Percentiles rank a stretch among this genome's conserved stretches.
Evolutionary conservation across 2,329 filamentous ascomycete species (phyloP).

Genomic region (Xylariaceae sp.): DNA sequence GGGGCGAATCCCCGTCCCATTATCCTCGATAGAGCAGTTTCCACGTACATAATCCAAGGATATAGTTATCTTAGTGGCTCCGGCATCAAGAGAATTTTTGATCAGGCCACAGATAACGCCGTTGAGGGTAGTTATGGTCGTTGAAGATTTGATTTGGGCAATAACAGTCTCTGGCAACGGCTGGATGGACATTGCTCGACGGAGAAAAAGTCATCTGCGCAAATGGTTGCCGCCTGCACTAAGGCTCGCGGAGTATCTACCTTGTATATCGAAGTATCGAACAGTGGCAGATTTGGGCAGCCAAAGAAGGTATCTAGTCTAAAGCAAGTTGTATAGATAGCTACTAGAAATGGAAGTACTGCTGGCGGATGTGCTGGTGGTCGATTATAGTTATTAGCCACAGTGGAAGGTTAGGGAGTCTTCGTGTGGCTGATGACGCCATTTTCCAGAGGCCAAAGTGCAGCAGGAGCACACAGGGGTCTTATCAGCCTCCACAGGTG

Average conservation of each 20-base stretch:
- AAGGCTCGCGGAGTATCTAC: background rate
- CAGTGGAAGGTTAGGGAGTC: too few species aligned
- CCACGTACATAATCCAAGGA: conserved; percentile 77
- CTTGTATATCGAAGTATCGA: too few species aligned
- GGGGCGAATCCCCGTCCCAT: conserved; percentile 78
- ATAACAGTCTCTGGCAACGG: conserved; percentile 73
- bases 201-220: background rate
- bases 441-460: conserved; percentile 16
- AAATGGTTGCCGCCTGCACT: conserved; percentile 3
- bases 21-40: conserved; percentile 80
- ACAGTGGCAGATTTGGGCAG: too few species aligned
- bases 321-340: too few species aligned
- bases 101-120: conserved; percentile 74
- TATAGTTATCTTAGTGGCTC: conserved; percentile 70
- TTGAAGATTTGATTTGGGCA: conserved; percentile 84
- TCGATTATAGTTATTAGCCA: too few species aligned
- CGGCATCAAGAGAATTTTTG: conserved; percentile 85
- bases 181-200: conserved; percentile 63
- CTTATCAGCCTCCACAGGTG: conserved; percentile 13
- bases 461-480: conserved; percentile 5
- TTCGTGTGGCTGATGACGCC: conserved; percentile 32
- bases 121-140: conserved; percentile 76
- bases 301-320: too few species aligned
- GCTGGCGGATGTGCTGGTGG: too few species aligned
- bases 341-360: too few species aligned